These are phyloP conservation scores for Omphalotus guepiniiformis DNA, from an alignment of 768 basidiomycete genomes.

Conservation along the genomic window DNA sequence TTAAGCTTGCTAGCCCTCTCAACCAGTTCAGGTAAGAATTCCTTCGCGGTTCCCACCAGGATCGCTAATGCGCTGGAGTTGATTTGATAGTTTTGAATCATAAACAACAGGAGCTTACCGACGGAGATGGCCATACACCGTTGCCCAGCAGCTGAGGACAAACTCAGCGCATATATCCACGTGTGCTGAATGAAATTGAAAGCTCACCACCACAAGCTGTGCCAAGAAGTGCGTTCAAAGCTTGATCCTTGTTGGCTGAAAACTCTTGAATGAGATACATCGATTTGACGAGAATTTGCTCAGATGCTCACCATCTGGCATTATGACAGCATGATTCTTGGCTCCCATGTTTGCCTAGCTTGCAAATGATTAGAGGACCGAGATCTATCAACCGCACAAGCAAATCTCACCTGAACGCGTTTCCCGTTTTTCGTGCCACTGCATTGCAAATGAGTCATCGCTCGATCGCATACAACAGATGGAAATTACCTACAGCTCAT, in stretches of 20 bases:
- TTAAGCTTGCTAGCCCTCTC: slow-evolving; percentile 77
- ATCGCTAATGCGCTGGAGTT: slow-evolving; percentile 43
- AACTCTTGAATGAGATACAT: background rate
- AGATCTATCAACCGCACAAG: too few species aligned
- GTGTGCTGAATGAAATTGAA: background rate
- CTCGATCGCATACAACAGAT: background rate
- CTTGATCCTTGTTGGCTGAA: slow-evolving; percentile 87
- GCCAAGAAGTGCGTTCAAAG: slow-evolving; percentile 87
- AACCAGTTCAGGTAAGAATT: slow-evolving; percentile 85
- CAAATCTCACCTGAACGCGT: slow-evolving; percentile 61
- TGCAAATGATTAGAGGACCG: background rate
- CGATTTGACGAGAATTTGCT: background rate
- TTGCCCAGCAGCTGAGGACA: slow-evolving; percentile 78
- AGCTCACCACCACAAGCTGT: slow-evolving; percentile 84
- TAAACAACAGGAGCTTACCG: slow-evolving; percentile 42
- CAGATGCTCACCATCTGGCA: slow-evolving; percentile 76
- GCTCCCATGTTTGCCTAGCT: slow-evolving; percentile 70
- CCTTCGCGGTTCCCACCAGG: slow-evolving; percentile 72
- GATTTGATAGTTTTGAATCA: background rate
- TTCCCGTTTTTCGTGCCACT: slow-evolving; percentile 87
- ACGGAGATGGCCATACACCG: slow-evolving; percentile 97
- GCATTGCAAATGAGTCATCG: slow-evolving; percentile 9
- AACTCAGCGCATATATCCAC: background rate
- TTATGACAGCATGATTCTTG: slow-evolving; percentile 91
- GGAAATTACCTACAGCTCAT: slow-evolving; percentile 54